These are phyloP conservation scores for Pleurotus djamor DNA, from an alignment of 768 basidiomycete genomes.

Conservation along the genomic window DNA sequence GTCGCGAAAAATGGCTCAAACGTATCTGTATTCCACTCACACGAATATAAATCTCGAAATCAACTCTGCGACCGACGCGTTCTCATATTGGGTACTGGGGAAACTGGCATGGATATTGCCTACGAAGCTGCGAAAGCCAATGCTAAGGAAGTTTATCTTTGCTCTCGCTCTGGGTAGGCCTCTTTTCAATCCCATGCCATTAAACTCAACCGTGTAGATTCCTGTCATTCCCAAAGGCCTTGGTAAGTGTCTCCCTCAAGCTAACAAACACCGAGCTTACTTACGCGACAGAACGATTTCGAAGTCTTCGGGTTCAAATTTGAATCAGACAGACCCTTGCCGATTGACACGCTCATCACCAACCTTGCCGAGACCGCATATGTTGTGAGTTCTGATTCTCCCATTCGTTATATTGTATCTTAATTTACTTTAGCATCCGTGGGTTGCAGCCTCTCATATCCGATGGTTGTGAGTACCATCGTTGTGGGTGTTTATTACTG, in stretches of 20 bases:
- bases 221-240: slow-evolving; percentile 55
- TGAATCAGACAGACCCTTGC: slow-evolving; percentile 33
- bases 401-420: not conserved
- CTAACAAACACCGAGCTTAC: not conserved
- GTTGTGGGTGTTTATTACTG: not conserved
- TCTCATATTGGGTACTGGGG: slow-evolving; percentile 58
- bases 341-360: slow-evolving; percentile 51
- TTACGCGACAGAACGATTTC: slow-evolving; percentile 47
- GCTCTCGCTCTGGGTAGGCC: slow-evolving; percentile 45
- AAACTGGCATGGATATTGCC: slow-evolving; percentile 63
- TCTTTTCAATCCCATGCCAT: not conserved
- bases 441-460: slow-evolving; percentile 52
- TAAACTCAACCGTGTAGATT: slow-evolving; percentile 29
- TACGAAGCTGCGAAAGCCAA: slow-evolving; percentile 48
- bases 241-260: slow-evolving; percentile 24
- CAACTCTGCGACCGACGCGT: slow-evolving; percentile 45
- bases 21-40: slow-evolving; percentile 43
- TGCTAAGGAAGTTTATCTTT: slow-evolving; percentile 50
- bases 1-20: slow-evolving; percentile 16
- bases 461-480: slow-evolving; percentile 49
- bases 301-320: slow-evolving; percentile 47
- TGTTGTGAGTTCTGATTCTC: slow-evolving; percentile 30
- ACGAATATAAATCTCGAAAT: slow-evolving; percentile 43
- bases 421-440: slow-evolving; percentile 43
- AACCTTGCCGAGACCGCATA: slow-evolving; percentile 55